phyloP scores from a whole-genome alignment of 129 eudicot species.

The Tanacetum coccineum region DNA sequence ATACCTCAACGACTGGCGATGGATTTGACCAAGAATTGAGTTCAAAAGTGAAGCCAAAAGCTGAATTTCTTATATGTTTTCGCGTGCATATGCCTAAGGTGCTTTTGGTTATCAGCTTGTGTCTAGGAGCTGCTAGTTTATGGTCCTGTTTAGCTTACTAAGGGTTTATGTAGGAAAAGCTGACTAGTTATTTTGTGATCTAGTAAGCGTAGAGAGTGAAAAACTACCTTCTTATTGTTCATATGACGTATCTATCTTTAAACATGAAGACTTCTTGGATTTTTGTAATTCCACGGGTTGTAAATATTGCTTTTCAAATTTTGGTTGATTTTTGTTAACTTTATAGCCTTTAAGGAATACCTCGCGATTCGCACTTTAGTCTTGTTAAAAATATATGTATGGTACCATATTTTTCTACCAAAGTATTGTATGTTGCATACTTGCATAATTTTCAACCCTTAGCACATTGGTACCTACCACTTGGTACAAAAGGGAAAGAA shows the following conservation, averaged over 20 bases:
- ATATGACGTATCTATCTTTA: slow-evolving; percentile 23
- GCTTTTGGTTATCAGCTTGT: slow-evolving; percentile 37
- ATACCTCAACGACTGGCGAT: not conserved
- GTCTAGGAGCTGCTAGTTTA: slow-evolving; percentile 37
- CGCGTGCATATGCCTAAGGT: slow-evolving; percentile 34
- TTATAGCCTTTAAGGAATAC: not conserved
- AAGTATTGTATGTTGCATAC: no score
- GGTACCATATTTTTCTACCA: no score
- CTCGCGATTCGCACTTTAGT: not conserved
- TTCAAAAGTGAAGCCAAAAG: slow-evolving; percentile 18
- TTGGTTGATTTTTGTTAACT: not conserved
- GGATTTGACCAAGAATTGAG: not conserved
- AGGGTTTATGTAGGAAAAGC: slow-evolving; percentile 11
- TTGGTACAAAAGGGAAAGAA: not conserved
- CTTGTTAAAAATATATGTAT: not conserved
- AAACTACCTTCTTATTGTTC: slow-evolving; percentile 20
- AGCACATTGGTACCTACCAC: no score
- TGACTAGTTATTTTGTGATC: slow-evolving; percentile 21
- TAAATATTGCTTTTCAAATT: not conserved
- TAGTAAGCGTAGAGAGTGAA: slow-evolving; percentile 22
- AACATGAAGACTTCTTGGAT: not conserved
- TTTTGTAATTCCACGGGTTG: not conserved
- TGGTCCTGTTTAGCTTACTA: slow-evolving; percentile 26
- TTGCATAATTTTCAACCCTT: no score
- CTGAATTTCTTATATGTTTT: slow-evolving; percentile 3